These are phyloP conservation scores for Microbotryum scabiosae DNA, from an alignment of 1,284 basidiomycete species.

Conservation along the genomic window DNA sequence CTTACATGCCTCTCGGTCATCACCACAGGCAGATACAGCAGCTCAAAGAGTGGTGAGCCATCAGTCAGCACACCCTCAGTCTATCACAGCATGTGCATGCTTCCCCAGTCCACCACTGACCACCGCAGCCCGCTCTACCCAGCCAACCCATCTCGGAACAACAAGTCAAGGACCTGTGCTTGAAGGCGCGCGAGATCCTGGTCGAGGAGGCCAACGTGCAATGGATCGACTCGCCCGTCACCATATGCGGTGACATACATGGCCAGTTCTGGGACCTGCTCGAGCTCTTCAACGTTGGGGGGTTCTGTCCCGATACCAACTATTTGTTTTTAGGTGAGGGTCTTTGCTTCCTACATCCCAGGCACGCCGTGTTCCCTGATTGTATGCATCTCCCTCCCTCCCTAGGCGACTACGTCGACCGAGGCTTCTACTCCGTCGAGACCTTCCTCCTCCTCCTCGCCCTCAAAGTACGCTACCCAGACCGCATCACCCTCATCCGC, in stretches of 20 bases:
- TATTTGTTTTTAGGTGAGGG: slow-evolving; percentile 94
- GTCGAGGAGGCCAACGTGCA: slow-evolving; percentile 98
- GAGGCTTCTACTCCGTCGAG: slow-evolving; percentile 95
- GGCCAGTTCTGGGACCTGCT: slow-evolving; percentile 97
- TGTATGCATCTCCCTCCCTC: not conserved
- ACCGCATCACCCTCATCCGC: slow-evolving; percentile 91
- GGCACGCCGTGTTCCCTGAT: not conserved
- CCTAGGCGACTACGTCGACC: slow-evolving; percentile 83
- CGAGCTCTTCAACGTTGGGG: slow-evolving; percentile 93
- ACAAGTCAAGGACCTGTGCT: slow-evolving; percentile 82
- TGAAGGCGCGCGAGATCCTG: slow-evolving; percentile 84
- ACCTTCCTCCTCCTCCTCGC: slow-evolving; percentile 90
- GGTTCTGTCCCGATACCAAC: slow-evolving; percentile 88
- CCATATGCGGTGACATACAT: slow-evolving; percentile 98
- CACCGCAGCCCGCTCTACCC: not conserved
- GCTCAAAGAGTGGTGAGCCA: slow-evolving; percentile 58
- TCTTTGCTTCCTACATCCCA: slow-evolving; percentile 1
- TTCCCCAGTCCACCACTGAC: not conserved
- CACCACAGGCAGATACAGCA: slow-evolving; percentile 48
- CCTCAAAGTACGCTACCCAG: slow-evolving; percentile 94
- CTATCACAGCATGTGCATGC: not conserved
- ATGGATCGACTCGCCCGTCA: slow-evolving; percentile 90
- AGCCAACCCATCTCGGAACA: slow-evolving; percentile 81
- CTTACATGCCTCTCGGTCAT: not conserved
- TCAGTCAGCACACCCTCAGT: too few relatives aligned